A percentile compares a stretch with the other conserved stretches of the same genome.
Evolutionary conservation across 164 flowering plant genomes (phyloP).

Genomic region (Umbellularia californica): DNA sequence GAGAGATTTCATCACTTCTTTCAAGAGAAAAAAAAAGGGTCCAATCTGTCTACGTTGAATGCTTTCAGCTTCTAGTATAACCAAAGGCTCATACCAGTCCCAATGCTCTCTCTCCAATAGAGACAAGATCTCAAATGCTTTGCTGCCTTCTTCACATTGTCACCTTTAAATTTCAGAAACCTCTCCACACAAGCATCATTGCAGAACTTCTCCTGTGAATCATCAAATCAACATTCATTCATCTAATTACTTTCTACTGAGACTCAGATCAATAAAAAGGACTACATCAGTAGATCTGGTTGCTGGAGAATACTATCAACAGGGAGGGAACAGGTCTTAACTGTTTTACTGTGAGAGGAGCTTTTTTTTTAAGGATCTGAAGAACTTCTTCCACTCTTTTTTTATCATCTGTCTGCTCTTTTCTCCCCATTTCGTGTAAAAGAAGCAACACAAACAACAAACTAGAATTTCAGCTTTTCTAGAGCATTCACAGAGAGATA

Average conservation of each 20-base stretch:
- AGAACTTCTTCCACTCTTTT: constrained; percentile 66
- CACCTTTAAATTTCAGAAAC: constrained; percentile 75
- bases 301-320: too few relatives aligned
- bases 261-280: background rate
- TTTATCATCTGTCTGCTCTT: constrained; percentile 31
- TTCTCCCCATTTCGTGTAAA: constrained; percentile 81
- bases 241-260: background rate
- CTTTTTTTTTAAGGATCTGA: constrained; percentile 57
- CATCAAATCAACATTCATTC: background rate
- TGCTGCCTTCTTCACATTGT: too few relatives aligned
- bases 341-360: constrained; percentile 79
- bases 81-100: constrained; percentile 51
- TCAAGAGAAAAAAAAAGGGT: too few relatives aligned
- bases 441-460: too few relatives aligned
- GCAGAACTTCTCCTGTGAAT: constrained; percentile 86
- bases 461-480: too few relatives aligned
- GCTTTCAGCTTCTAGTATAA: too few relatives aligned
- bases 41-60: too few relatives aligned
- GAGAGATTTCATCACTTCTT: too few relatives aligned
- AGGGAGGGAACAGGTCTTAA: too few relatives aligned
- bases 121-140: constrained; percentile 82
- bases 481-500: too few relatives aligned
- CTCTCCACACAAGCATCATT: constrained; percentile 70
- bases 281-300: background rate
- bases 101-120: constrained; percentile 85